These are phyloP conservation scores for Neopestalotiopsis clavispora DNA, from an alignment of 2,329 filamentous ascomycete species.

Conservation along the genomic window DNA sequence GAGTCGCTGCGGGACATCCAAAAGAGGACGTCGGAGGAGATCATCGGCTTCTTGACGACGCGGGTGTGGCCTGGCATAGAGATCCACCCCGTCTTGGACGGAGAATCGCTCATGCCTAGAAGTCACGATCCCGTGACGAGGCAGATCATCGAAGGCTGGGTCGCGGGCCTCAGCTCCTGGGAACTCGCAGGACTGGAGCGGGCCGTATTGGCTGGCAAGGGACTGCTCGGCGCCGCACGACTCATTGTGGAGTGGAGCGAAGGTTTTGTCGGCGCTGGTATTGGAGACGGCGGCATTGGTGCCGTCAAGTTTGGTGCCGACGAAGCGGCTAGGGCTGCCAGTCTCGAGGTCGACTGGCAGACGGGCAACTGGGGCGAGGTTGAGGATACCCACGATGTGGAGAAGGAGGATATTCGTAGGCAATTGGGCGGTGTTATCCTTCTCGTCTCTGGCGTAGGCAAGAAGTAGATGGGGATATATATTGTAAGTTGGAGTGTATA, in stretches of 20 bases:
- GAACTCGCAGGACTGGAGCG: conserved; percentile 89
- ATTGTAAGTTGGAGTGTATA: conserved; percentile 6
- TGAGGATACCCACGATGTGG: conserved; percentile 96
- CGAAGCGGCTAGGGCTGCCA: conserved; percentile 78
- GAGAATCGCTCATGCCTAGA: conserved; percentile 76
- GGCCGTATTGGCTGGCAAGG: conserved; percentile 84
- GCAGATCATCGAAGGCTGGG: conserved; percentile 79
- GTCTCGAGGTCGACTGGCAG: conserved; percentile 89
- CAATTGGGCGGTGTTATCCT: conserved; percentile 89
- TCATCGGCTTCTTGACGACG: conserved; percentile 73
- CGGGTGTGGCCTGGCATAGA: conserved; percentile 84
- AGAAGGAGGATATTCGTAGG: conserved; percentile 84
- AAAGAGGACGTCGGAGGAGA: conserved; percentile 68
- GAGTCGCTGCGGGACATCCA: conserved; percentile 76
- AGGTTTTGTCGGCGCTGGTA: conserved; percentile 61
- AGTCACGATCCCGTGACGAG: conserved; percentile 76
- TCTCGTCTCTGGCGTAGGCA: conserved; percentile 69
- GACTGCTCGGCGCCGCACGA: conserved; percentile 76
- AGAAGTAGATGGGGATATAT: conserved; percentile 12
- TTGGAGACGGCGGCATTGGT: conserved; percentile 29
- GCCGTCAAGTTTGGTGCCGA: conserved; percentile 73
- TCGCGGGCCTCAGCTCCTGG: conserved; percentile 72
- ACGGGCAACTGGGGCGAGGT: conserved; percentile 93
- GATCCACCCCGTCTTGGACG: conserved; percentile 80
- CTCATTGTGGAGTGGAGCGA: conserved; percentile 88